Conservation (phyloP, 768 basidiomycete species). For the Candolleomyces efflorescens region DNA sequence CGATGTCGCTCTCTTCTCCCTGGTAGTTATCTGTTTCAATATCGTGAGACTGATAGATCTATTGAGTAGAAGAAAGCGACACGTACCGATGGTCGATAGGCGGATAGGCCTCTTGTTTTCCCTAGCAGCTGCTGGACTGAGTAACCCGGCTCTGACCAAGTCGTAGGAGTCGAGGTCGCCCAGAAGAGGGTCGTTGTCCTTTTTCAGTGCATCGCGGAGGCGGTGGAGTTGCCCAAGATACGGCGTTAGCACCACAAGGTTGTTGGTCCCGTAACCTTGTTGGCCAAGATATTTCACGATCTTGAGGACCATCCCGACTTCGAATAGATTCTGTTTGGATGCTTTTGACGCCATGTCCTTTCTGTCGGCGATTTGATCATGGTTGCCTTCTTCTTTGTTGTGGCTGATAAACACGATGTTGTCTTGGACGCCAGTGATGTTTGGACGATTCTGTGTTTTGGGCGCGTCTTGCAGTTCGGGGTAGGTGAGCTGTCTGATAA, state of each 20-base stretch:
- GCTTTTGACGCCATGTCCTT: slow-evolving; percentile 42
- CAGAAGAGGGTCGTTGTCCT: slow-evolving; percentile 53
- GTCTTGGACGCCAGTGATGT: slow-evolving; percentile 50
- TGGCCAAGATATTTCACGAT: slow-evolving; percentile 42
- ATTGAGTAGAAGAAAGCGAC: neutral
- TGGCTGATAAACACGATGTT: slow-evolving; percentile 67
- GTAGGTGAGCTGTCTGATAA: slow-evolving; percentile 62
- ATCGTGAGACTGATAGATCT: neutral
- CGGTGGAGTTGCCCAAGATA: slow-evolving; percentile 61
- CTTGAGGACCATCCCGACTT: slow-evolving; percentile 57
- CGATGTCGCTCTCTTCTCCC: slow-evolving; percentile 70
- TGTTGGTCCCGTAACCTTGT: slow-evolving; percentile 42
- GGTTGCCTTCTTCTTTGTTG: slow-evolving; percentile 47
- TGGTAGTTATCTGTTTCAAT: slow-evolving; percentile 61
- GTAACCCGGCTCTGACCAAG: slow-evolving; percentile 51
- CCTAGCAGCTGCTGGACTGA: slow-evolving; percentile 35
- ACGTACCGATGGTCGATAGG: slow-evolving; percentile 61
- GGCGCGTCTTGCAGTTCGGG: slow-evolving; percentile 57
- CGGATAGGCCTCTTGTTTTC: slow-evolving; percentile 43
- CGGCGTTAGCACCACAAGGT: slow-evolving; percentile 64
- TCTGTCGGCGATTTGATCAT: slow-evolving; percentile 35
- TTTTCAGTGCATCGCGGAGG: slow-evolving; percentile 42
- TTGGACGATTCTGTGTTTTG: slow-evolving; percentile 42
- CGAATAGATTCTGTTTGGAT: slow-evolving; percentile 59
- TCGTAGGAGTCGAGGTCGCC: slow-evolving; percentile 62